phyloP scores from a whole-genome alignment of 805 yeast species.

The Metschnikowia amazonensis region DNA sequence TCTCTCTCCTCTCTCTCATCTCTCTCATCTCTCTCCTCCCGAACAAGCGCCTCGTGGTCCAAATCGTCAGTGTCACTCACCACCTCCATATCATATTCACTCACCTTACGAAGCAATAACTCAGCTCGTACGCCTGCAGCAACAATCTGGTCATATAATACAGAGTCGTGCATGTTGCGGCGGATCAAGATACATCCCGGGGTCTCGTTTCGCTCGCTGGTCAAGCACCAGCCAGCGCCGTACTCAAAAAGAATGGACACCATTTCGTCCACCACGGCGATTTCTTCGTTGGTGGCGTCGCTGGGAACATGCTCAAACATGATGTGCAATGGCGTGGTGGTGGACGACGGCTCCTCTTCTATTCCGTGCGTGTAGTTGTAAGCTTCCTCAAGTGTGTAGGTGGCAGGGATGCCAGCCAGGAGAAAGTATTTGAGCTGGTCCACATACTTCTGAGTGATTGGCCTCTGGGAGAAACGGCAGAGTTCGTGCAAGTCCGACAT shows the following conservation, averaged over 20 bases:
- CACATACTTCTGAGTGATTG: constrained; percentile 47
- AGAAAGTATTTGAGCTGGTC: constrained; percentile 44
- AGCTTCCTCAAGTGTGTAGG: constrained; percentile 77
- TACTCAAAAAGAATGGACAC: constrained; percentile 66
- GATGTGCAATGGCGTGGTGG: constrained; percentile 78
- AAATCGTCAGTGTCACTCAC: constrained; percentile 37
- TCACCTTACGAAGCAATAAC: constrained; percentile 66
- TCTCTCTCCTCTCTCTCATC: constrained; percentile 11
- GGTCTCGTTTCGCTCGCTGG: constrained; percentile 67
- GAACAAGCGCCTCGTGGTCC: constrained; percentile 24
- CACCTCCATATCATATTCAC: constrained; percentile 61
- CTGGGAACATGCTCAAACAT: constrained; percentile 54
- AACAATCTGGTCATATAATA: constrained; percentile 51
- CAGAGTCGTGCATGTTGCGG: constrained; percentile 39
- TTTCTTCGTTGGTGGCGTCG: constrained; percentile 42
- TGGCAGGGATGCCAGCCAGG: constrained; percentile 70
- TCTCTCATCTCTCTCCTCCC: constrained; percentile 15
- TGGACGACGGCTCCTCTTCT: constrained; percentile 31
- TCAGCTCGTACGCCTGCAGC: constrained; percentile 92
- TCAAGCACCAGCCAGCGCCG: constrained; percentile 91
- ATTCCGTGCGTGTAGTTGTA: constrained; percentile 49
- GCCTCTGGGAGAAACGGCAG: constrained; percentile 47
- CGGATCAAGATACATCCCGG: constrained; percentile 78
- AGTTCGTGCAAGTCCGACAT: constrained; percentile 76
- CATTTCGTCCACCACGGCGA: constrained; percentile 45